phyloP scores from a whole-genome alignment of 2,329 filamentous ascomycete species.

The Apiospora arundinis region DNA sequence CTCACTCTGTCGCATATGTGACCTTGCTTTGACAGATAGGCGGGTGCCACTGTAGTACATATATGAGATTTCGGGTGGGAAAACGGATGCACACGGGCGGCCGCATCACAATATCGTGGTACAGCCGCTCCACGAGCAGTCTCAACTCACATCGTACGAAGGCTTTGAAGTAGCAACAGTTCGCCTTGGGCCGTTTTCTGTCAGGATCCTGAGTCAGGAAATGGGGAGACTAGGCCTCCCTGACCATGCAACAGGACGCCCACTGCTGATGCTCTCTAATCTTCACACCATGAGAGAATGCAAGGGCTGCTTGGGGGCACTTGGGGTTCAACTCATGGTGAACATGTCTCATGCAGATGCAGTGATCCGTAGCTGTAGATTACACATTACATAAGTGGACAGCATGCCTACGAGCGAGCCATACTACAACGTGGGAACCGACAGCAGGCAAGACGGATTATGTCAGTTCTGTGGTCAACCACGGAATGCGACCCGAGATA shows the following conservation, averaged over 20 bases:
- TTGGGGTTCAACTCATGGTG: background rate
- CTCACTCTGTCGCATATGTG: background rate
- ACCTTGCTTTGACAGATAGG: background rate
- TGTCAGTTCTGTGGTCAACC: background rate
- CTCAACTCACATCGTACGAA: background rate
- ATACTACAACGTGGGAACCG: background rate
- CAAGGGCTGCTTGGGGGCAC: background rate
- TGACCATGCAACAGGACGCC: background rate
- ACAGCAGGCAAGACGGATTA: background rate
- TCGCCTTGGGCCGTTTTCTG: background rate
- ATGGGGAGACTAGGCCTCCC: background rate
- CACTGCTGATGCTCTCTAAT: background rate
- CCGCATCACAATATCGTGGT: conserved; percentile 6
- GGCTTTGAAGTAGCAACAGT: background rate
- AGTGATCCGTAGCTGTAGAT: conserved; percentile 16
- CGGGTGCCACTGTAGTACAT: background rate
- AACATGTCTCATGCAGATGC: background rate
- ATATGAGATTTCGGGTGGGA: background rate
- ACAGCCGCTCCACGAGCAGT: background rate
- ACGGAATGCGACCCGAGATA: background rate
- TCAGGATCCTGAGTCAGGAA: background rate
- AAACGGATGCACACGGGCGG: background rate
- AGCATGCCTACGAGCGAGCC: too few relatives aligned
- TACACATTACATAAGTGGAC: background rate
- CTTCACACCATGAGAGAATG: background rate